These are phyloP conservation scores for Helenozyma baotianmanensis DNA, from an alignment of 805 yeast species.

Conservation along the genomic window DNA sequence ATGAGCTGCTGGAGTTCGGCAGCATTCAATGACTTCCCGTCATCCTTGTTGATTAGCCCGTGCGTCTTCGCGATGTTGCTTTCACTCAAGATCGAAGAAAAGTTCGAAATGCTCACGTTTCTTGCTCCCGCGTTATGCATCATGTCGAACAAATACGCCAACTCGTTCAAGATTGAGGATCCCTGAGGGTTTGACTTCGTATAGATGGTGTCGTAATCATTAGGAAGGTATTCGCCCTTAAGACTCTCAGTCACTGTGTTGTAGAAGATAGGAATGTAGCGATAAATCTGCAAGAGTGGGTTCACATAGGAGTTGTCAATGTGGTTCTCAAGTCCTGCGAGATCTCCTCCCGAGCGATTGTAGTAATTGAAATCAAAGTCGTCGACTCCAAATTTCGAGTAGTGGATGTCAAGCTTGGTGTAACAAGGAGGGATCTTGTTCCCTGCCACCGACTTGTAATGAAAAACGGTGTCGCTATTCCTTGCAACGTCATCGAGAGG, in stretches of 20 bases:
- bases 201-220: slow-evolving; percentile 27
- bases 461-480: slow-evolving; percentile 15
- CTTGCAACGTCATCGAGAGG: too few species aligned
- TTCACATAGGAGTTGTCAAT: slow-evolving; percentile 70
- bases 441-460: slow-evolving; percentile 12
- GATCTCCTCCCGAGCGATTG: slow-evolving; percentile 54
- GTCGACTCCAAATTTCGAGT: slow-evolving; percentile 86
- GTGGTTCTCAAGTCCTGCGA: slow-evolving; percentile 86
- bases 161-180: slow-evolving; percentile 64
- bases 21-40: slow-evolving; percentile 40
- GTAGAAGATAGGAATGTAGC: slow-evolving; percentile 71
- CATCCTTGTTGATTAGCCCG: slow-evolving; percentile 52
- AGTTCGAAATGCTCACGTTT: slow-evolving; percentile 72
- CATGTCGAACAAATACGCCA: slow-evolving; percentile 92
- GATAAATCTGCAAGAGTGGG: slow-evolving; percentile 70
- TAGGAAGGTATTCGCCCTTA: slow-evolving; percentile 44
- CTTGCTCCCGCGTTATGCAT: slow-evolving; percentile 72
- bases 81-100: slow-evolving; percentile 42
- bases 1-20: slow-evolving; percentile 41
- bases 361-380: slow-evolving; percentile 89
- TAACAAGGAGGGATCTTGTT: slow-evolving; percentile 65
- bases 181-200: slow-evolving; percentile 32
- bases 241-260: slow-evolving; percentile 57
- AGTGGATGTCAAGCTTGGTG: slow-evolving; percentile 67
- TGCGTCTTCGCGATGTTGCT: slow-evolving; percentile 43